Evolutionary conservation across 176 grass and related monocot species (phyloP).

Genomic region (Canna indica): DNA sequence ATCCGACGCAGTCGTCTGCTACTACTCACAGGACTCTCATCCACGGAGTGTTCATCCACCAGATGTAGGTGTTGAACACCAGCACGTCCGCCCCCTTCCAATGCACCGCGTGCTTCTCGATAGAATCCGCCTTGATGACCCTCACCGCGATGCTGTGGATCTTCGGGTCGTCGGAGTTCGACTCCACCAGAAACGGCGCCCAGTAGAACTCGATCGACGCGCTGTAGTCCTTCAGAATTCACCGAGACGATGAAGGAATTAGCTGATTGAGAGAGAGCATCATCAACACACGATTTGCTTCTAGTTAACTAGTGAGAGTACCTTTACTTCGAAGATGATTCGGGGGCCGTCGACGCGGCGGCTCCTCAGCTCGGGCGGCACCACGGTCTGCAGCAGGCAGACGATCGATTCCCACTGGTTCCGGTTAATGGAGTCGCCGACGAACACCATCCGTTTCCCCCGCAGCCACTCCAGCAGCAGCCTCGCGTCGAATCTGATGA

Average conservation of each 20-base stretch:
- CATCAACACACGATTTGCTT: too few species aligned
- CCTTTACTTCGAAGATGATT: constrained; percentile 1
- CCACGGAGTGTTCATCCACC: constrained; percentile 8
- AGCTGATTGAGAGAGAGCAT: not conserved
- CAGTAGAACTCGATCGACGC: constrained; percentile 90
- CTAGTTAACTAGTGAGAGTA: too few species aligned
- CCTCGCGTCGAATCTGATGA: constrained; percentile 2
- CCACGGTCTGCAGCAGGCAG: constrained; percentile 3
- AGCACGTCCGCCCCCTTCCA: constrained; percentile 10
- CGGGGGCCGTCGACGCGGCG: not conserved
- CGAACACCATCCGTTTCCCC: constrained; percentile 4
- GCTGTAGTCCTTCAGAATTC: constrained; percentile 35
- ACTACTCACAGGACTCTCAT: constrained; percentile 7
- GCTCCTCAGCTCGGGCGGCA: not conserved
- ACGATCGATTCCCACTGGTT: constrained; percentile 12
- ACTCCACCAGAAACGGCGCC: constrained; percentile 80
- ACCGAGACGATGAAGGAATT: not conserved
- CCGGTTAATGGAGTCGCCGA: constrained; percentile 8
- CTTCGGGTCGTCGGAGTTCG: constrained; percentile 62
- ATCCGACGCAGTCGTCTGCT: not conserved
- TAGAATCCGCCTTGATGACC: constrained; percentile 2
- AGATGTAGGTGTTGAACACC: constrained; percentile 12
- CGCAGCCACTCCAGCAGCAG: constrained; percentile 6
- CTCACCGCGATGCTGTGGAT: constrained; percentile 45
- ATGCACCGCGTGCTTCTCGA: constrained; percentile 6